phyloP scores from a whole-genome alignment of 2,329 filamentous ascomycete species.

The Fusarium decemcellulare region DNA sequence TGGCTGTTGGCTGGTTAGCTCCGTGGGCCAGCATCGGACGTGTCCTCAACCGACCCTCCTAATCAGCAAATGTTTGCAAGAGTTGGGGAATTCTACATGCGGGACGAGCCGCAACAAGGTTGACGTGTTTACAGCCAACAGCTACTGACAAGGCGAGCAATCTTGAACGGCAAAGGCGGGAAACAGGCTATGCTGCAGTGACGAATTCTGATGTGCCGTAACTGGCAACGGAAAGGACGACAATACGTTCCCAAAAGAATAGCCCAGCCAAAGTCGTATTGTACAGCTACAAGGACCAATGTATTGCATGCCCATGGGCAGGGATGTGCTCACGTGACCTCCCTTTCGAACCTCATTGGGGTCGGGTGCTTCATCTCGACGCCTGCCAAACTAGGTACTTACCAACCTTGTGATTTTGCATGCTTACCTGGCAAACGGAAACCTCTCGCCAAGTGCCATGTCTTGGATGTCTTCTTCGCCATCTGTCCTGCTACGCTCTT shows the following conservation, averaged over 20 bases:
- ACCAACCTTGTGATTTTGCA: neutral
- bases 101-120: conserved; percentile 21
- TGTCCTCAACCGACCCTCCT: neutral
- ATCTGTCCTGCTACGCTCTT: conserved; percentile 5
- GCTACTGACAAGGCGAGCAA: neutral
- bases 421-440: neutral
- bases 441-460: conserved; percentile 14
- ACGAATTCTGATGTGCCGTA: conserved; percentile 14
- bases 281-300: neutral
- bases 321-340: neutral
- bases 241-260: conserved; percentile 21
- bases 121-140: conserved; percentile 7
- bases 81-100: neutral
- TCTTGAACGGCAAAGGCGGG: conserved; percentile 15
- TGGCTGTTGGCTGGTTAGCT: too few species aligned
- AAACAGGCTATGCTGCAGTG: conserved; percentile 13
- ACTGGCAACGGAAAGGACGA: conserved; percentile 14
- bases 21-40: too few species aligned
- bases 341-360: neutral
- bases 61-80: conserved; percentile 13
- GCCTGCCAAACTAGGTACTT: too few species aligned
- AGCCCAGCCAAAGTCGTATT: conserved; percentile 6
- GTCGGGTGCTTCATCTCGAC: too few species aligned
- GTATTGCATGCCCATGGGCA: neutral
- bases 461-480: conserved; percentile 18